phyloP scores from a whole-genome alignment of 1,139 yeast genomes.

The Pichia sp. region DNA sequence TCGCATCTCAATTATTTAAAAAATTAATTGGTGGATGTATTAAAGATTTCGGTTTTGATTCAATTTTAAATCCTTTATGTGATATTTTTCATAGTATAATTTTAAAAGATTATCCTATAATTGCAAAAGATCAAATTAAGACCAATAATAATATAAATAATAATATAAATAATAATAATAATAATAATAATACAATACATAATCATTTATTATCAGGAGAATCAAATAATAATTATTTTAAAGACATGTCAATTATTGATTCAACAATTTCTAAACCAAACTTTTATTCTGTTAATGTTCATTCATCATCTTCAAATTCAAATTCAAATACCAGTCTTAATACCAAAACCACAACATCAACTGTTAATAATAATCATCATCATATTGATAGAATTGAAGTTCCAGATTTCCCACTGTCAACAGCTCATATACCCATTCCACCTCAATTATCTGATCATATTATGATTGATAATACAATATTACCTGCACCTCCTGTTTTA shows the following conservation, averaged over 20 bases:
- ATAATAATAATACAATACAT: not conserved
- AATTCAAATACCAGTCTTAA: not conserved
- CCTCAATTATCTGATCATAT: slow-evolving; percentile 8
- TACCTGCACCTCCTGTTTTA: slow-evolving; percentile 16
- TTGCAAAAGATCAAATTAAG: slow-evolving; percentile 24
- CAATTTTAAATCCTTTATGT: slow-evolving; percentile 53
- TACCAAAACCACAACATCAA: not conserved
- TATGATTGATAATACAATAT: not conserved
- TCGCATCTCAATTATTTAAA: slow-evolving; percentile 47
- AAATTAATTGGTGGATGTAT: slow-evolving; percentile 64
- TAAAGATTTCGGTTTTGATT: slow-evolving; percentile 75
- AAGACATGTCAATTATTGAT: slow-evolving; percentile 15
- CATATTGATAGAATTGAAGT: not conserved
- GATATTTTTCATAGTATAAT: slow-evolving; percentile 61
- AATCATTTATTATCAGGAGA: not conserved
- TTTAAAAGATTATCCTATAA: slow-evolving; percentile 59
- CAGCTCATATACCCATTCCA: slow-evolving; percentile 18
- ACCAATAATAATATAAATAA: not conserved
- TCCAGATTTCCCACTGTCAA: slow-evolving; percentile 18
- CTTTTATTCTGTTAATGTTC: slow-evolving; percentile 1
- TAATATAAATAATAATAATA: not conserved
- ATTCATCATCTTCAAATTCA: slow-evolving; percentile 4
- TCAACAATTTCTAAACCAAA: slow-evolving; percentile 16
- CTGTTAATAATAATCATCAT: not conserved
- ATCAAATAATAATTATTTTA: slow-evolving; percentile 8